Conservation (phyloP, 192 early-diverging fungal species). For the Umbelopsis sp. region DNA sequence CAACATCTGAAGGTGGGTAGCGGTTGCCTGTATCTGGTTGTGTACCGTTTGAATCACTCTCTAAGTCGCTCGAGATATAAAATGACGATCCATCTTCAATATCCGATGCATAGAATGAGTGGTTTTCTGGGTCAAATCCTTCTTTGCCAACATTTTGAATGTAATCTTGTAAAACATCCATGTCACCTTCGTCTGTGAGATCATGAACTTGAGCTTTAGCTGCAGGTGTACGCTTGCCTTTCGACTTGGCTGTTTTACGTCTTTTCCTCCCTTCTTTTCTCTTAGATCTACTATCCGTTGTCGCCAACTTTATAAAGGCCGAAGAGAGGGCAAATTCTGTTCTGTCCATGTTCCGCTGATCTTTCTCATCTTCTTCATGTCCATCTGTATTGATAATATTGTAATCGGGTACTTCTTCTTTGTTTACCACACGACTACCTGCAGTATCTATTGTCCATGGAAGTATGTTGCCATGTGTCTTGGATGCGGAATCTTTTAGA, state of each 20-base stretch:
- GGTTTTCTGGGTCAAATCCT: neutral
- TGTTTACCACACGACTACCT: neutral
- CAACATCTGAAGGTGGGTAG: neutral
- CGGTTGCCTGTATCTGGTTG: neutral
- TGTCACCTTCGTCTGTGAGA: neutral
- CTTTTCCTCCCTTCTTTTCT: neutral
- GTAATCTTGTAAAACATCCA: neutral
- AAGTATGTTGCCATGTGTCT: neutral
- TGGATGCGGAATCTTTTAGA: neutral
- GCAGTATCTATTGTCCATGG: neutral
- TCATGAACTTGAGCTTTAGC: neutral
- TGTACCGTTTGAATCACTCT: neutral
- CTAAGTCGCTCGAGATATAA: neutral
- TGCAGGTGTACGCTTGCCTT: neutral
- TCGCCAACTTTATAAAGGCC: neutral
- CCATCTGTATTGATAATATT: neutral
- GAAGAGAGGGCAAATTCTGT: constrained; percentile 5
- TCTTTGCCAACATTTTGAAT: neutral
- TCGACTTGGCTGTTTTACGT: neutral
- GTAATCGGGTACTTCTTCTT: neutral
- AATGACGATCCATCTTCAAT: neutral
- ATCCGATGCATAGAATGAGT: neutral
- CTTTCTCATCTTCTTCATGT: neutral
- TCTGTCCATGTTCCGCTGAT: neutral
- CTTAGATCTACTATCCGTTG: neutral